Percentiles rank a stretch among this genome's conserved stretches.
These are phyloP conservation scores for Coffea eugenioides DNA, from an alignment of 257 asterid genomes.

Conservation along the genomic window DNA sequence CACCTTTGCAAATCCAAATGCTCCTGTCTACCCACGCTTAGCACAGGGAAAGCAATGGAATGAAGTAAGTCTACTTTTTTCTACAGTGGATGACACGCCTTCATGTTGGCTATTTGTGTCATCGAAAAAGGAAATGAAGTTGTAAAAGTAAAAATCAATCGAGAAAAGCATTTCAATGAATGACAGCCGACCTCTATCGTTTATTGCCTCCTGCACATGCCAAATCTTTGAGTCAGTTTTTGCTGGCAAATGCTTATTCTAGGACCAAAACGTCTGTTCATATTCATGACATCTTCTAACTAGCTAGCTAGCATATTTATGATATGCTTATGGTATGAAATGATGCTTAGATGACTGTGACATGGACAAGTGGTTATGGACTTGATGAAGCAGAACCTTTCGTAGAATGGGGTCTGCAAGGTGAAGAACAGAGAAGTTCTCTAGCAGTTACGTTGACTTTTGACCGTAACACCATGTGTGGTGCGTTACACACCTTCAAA, in stretches of 20 bases:
- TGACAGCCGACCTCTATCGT: neutral
- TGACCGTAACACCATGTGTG: slow-evolving; percentile 81
- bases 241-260: neutral
- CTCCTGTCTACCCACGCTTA: slow-evolving; percentile 90
- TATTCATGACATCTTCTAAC: neutral
- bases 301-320: neutral
- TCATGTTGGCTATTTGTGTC: neutral
- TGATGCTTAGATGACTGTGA: slow-evolving; percentile 69
- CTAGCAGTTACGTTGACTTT: slow-evolving; percentile 84
- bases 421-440: slow-evolving; percentile 51
- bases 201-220: neutral
- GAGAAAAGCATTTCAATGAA: neutral
- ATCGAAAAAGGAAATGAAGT: neutral
- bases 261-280: neutral
- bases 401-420: slow-evolving; percentile 81
- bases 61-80: slow-evolving; percentile 54
- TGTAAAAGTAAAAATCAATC: neutral
- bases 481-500: slow-evolving; percentile 36
- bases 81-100: neutral
- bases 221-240: neutral
- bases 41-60: slow-evolving; percentile 92
- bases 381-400: slow-evolving; percentile 62
- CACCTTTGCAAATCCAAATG: slow-evolving; percentile 78
- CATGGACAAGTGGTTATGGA: slow-evolving; percentile 94
- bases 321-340: neutral